Percentiles rank a stretch among this genome's conserved stretches.
Evolutionary conservation across 2,329 filamentous ascomycete genomes (phyloP).

Genomic region (Hymenoscyphus repandus): DNA sequence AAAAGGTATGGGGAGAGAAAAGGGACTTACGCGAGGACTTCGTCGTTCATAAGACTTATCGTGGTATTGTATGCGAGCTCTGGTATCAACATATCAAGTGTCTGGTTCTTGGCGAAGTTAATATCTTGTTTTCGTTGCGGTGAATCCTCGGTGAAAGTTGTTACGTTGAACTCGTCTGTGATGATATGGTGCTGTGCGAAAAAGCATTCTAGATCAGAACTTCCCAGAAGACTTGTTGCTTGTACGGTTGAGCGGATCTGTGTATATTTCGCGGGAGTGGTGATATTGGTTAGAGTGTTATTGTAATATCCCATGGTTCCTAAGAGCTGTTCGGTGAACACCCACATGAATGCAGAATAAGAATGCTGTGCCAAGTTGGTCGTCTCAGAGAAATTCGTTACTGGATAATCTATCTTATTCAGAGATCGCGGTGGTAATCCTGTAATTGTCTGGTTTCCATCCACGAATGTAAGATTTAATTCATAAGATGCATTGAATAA

Average conservation of each 20-base stretch:
- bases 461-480: no score
- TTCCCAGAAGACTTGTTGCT: neutral
- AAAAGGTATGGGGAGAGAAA: neutral
- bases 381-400: no score
- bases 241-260: neutral
- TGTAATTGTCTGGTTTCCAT: no score
- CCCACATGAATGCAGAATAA: neutral
- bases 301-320: neutral
- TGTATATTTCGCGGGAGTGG: neutral
- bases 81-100: constrained; percentile 30
- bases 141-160: neutral
- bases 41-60: constrained; percentile 35
- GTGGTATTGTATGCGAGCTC: constrained; percentile 34
- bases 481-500: no score
- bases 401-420: no score
- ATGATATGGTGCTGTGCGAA: neutral
- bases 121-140: neutral
- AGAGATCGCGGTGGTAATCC: no score
- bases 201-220: neutral
- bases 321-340: neutral
- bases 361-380: neutral
- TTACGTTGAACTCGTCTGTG: neutral
- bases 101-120: neutral
- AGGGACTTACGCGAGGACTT: constrained; percentile 47
- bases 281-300: neutral